Conservation (phyloP, 441 rosid genomes). For the Kokia cookei region DNA sequence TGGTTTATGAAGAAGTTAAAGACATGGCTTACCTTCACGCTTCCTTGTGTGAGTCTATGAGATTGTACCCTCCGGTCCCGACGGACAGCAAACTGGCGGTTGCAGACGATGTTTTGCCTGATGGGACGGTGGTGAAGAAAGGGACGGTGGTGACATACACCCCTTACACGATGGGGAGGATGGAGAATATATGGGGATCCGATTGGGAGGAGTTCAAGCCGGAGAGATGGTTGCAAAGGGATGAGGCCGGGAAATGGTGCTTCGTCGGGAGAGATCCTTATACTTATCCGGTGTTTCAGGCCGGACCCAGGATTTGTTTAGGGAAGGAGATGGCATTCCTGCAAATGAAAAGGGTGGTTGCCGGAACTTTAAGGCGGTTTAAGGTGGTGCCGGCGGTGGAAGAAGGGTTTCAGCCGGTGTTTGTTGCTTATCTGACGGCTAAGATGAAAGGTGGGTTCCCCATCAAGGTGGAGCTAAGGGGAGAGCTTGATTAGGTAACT, state of each 20-base stretch:
- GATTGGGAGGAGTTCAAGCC: constrained; percentile 53
- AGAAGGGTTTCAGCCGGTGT: constrained; percentile 27
- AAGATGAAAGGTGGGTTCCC: constrained; percentile 48
- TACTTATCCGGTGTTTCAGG: constrained; percentile 49
- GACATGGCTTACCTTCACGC: constrained; percentile 51
- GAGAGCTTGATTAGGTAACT: neutral
- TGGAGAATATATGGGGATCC: constrained; percentile 38
- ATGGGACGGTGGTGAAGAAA: constrained; percentile 44
- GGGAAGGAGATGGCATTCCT: constrained; percentile 67
- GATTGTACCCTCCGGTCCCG: constrained; percentile 52
- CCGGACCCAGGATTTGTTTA: constrained; percentile 54
- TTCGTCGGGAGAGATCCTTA: constrained; percentile 39
- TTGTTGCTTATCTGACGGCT: constrained; percentile 17
- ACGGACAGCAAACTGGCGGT: constrained; percentile 29
- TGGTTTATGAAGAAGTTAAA: constrained; percentile 36
- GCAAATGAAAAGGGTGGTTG: constrained; percentile 54
- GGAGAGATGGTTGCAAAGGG: constrained; percentile 43
- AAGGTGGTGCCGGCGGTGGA: constrained; percentile 29
- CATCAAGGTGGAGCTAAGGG: constrained; percentile 27
- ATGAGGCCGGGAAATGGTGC: constrained; percentile 19
- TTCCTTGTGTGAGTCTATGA: constrained; percentile 43
- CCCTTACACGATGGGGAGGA: constrained; percentile 56
- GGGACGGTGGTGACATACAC: constrained; percentile 31
- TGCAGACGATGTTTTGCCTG: constrained; percentile 37
- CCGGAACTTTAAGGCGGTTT: constrained; percentile 28